phyloP scores from a whole-genome alignment of 108 stramenopile species.

The Mediolabrus comicus region DNA sequence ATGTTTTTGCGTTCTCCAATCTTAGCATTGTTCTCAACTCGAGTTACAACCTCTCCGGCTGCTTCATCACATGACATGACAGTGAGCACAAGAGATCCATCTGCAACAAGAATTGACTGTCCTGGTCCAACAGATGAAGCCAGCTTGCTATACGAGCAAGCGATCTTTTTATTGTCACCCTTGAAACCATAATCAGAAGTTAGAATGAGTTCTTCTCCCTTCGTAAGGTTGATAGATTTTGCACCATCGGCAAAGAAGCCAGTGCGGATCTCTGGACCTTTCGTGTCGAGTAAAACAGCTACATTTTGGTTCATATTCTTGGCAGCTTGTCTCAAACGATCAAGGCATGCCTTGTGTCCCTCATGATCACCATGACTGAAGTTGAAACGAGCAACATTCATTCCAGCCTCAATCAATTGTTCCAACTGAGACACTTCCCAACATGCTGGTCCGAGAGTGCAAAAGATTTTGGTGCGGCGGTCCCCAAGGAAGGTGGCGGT shows the following conservation, averaged over 20 bases:
- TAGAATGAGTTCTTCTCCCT: slow-evolving; percentile 64
- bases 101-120: slow-evolving; percentile 81
- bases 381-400: slow-evolving; percentile 91
- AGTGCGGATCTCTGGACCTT: slow-evolving; percentile 93
- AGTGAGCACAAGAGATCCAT: slow-evolving; percentile 85
- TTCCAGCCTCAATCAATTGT: slow-evolving; percentile 82
- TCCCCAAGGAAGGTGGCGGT: slow-evolving; percentile 36
- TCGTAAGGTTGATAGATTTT: slow-evolving; percentile 59
- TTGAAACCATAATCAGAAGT: slow-evolving; percentile 77
- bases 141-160: slow-evolving; percentile 75
- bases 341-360: slow-evolving; percentile 60
- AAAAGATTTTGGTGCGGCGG: slow-evolving; percentile 86
- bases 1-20: slow-evolving; percentile 92
- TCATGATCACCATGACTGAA: slow-evolving; percentile 91
- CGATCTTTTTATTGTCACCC: slow-evolving; percentile 64
- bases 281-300: slow-evolving; percentile 83
- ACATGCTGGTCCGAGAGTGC: slow-evolving; percentile 89
- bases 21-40: slow-evolving; percentile 74
- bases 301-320: slow-evolving; percentile 64
- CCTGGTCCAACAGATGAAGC: slow-evolving; percentile 68
- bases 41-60: slow-evolving; percentile 56
- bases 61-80: slow-evolving; percentile 61
- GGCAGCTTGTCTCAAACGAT: slow-evolving; percentile 66
- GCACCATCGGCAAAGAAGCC: slow-evolving; percentile 82
- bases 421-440: slow-evolving; percentile 82